Evolutionary conservation across 139 green algal species (phyloP).

Genomic region (Coccomyxa sp.): DNA sequence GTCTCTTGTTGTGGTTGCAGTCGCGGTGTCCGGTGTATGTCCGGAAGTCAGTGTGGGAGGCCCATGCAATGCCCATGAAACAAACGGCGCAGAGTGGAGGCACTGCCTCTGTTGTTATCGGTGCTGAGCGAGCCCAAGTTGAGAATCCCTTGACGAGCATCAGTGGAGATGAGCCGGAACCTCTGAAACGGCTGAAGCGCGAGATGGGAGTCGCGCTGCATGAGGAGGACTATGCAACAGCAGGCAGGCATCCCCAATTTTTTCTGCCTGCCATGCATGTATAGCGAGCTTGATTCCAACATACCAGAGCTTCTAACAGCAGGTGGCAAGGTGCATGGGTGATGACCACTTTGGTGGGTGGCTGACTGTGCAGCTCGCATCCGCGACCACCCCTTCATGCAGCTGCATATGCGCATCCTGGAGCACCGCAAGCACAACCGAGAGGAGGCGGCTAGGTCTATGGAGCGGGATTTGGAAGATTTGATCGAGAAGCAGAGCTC

Average conservation of each 20-base stretch:
- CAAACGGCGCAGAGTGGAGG: not conserved
- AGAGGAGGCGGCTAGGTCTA: conserved; percentile 7
- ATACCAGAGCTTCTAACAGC: not conserved
- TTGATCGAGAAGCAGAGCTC: not conserved
- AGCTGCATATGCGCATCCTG: conserved; percentile 36
- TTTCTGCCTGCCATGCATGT: not conserved
- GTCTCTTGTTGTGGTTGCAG: not conserved
- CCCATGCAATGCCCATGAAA: not conserved
- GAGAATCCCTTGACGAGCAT: not conserved
- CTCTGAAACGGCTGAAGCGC: conserved; percentile 63
- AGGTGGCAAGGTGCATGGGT: not conserved
- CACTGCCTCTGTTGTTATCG: not conserved
- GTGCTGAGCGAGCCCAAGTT: not conserved
- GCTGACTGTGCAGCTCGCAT: not conserved
- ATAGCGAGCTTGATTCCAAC: not conserved
- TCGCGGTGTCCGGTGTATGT: not conserved
- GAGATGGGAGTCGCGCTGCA: conserved; percentile 50
- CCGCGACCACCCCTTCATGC: conserved; percentile 63
- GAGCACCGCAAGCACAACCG: conserved; percentile 2
- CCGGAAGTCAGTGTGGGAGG: not conserved
- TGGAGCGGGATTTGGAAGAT: not conserved
- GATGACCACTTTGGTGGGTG: not conserved
- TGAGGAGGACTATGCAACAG: conserved; percentile 22
- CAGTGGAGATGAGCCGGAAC: conserved; percentile 41
- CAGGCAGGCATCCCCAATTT: not conserved